Conservation (phyloP, 2,329 filamentous ascomycete species). For the Cladophialophora exuberans region DNA sequence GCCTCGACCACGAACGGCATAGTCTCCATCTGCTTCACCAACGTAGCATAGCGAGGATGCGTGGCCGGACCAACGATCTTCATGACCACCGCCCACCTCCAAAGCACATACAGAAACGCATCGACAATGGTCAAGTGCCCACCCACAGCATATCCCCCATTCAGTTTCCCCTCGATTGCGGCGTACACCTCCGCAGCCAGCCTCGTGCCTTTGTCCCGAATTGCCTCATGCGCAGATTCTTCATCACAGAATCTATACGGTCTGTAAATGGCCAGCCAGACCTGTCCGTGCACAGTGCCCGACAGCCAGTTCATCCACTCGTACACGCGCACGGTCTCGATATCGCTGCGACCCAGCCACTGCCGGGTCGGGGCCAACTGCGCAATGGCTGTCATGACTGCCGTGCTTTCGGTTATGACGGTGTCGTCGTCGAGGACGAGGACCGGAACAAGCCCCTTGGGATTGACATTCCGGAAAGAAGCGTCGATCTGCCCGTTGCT, state of each 20-base stretch:
- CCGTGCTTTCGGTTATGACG: constrained; percentile 40
- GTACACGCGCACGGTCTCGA: constrained; percentile 38
- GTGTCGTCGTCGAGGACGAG: constrained; percentile 34
- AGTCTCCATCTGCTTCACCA: no score
- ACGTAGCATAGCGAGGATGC: no score
- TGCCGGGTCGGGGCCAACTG: constrained; percentile 35
- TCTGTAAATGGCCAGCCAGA: constrained; percentile 35
- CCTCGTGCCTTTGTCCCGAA: not conserved
- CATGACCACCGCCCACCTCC: not conserved
- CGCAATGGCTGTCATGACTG: constrained; percentile 39
- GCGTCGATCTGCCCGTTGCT: not conserved
- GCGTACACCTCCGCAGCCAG: constrained; percentile 1
- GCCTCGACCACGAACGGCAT: no score
- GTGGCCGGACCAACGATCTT: no score
- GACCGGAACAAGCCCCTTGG: not conserved
- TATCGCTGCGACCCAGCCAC: constrained; percentile 35
- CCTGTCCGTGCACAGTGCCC: constrained; percentile 37
- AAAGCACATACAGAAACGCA: not conserved
- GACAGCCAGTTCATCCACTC: constrained; percentile 44
- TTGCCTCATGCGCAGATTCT: not conserved
- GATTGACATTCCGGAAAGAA: not conserved
- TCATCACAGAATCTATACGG: constrained; percentile 36
- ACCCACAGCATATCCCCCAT: not conserved
- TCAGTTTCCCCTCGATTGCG: constrained; percentile 29
- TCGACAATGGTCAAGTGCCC: not conserved